Evolutionary conservation across 139 green algal genomes (phyloP).

Genomic region (Chlamydomonas urium): DNA sequence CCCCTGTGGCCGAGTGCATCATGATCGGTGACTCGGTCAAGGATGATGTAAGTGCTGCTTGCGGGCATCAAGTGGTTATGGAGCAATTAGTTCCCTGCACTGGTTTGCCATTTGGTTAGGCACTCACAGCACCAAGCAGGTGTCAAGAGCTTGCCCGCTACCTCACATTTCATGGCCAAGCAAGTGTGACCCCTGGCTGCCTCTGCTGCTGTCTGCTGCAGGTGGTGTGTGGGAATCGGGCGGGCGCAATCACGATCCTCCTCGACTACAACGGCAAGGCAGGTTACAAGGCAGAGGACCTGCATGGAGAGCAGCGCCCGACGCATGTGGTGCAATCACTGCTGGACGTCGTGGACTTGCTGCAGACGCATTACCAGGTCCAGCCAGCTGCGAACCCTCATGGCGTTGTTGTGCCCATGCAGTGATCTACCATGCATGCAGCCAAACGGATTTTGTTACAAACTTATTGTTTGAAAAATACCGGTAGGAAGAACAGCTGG

Average conservation of each 20-base stretch:
- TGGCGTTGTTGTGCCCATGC: not conserved
- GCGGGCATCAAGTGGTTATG: too few species aligned
- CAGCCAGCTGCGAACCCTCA: not conserved
- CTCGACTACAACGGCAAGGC: conserved; percentile 48
- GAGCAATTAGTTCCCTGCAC: too few species aligned
- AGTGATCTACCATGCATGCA: not conserved
- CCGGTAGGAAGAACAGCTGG: not conserved
- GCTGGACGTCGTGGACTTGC: not conserved
- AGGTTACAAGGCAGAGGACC: conserved; percentile 18
- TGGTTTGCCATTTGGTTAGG: too few species aligned
- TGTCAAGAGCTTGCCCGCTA: too few species aligned
- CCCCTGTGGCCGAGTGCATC: conserved; percentile 53
- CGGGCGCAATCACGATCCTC: conserved; percentile 67
- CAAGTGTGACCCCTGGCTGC: too few species aligned
- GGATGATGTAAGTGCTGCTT: conserved; percentile 63
- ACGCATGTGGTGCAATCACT: conserved; percentile 35
- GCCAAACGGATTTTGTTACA: not conserved
- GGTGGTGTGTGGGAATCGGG: conserved; percentile 68
- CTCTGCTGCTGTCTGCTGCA: too few species aligned
- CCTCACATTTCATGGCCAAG: too few species aligned
- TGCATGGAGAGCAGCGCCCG: conserved; percentile 56
- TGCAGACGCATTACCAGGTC: not conserved
- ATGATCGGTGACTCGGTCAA: conserved; percentile 81
- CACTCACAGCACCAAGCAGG: too few species aligned
- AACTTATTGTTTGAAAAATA: too few species aligned